phyloP scores from a whole-genome alignment of 2,329 filamentous ascomycete genomes.

The Exophiala xenobiotica region DNA sequence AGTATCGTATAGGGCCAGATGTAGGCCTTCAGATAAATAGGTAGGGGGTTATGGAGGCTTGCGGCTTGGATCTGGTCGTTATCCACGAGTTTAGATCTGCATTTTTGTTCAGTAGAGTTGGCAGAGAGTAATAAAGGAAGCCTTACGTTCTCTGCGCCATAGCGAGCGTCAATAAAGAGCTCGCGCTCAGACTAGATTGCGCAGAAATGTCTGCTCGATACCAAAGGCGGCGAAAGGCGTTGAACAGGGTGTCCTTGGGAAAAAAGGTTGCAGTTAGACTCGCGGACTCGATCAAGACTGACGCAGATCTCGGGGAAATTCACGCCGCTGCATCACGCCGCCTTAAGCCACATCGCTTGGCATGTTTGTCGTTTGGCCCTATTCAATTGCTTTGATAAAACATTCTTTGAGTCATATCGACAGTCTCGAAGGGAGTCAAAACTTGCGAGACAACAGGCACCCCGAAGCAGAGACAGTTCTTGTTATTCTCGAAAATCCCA shows the following conservation, averaged over 20 bases:
- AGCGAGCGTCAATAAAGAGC: slow-evolving; percentile 32
- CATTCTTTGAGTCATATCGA: slow-evolving; percentile 1
- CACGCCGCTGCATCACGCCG: not conserved
- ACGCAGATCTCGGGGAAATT: not conserved
- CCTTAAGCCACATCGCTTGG: not conserved
- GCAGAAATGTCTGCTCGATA: slow-evolving; percentile 9
- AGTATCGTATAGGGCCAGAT: slow-evolving; percentile 88
- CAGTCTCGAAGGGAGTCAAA: slow-evolving; percentile 1
- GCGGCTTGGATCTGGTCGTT: slow-evolving; percentile 85
- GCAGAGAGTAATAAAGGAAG: not conserved
- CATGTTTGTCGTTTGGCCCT: slow-evolving; percentile 13
- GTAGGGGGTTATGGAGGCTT: slow-evolving; percentile 82
- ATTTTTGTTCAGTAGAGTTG: slow-evolving; percentile 5
- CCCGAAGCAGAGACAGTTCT: too few species aligned
- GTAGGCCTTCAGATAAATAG: slow-evolving; percentile 79
- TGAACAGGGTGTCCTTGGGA: slow-evolving; percentile 25
- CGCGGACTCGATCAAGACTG: not conserved
- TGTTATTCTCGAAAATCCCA: not conserved
- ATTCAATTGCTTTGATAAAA: not conserved
- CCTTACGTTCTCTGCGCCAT: slow-evolving; percentile 27
- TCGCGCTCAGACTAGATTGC: slow-evolving; percentile 14
- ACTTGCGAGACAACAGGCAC: not conserved
- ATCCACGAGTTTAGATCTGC: slow-evolving; percentile 66
- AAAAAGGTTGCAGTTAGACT: slow-evolving; percentile 12
- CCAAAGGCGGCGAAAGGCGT: slow-evolving; percentile 12